phyloP scores from a whole-genome alignment of 2,329 filamentous ascomycete species.

The Curvularia verruculosa region DNA sequence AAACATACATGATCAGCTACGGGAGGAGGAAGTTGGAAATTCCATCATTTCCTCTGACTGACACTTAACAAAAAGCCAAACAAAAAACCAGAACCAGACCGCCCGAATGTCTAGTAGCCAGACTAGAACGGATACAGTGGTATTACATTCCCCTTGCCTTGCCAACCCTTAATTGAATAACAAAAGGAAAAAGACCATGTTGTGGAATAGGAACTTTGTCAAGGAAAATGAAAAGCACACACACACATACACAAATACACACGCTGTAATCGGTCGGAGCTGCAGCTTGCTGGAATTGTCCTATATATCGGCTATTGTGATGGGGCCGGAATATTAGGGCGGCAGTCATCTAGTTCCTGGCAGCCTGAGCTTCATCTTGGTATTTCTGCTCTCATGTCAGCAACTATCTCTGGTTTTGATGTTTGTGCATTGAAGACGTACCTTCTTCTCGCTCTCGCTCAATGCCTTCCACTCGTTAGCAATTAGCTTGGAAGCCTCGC shows the following conservation, averaged over 20 bases:
- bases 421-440: slow-evolving; percentile 26
- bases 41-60: slow-evolving; percentile 1
- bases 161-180: not conserved
- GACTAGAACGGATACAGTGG: slow-evolving; percentile 20
- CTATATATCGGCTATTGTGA: not conserved
- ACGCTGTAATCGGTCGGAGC: not conserved
- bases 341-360: not conserved
- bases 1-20: slow-evolving; percentile 1
- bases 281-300: not conserved
- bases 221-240: not conserved
- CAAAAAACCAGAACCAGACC: not conserved
- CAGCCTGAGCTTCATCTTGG: slow-evolving; percentile 34
- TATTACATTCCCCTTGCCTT: not conserved
- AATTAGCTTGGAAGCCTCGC: slow-evolving; percentile 53
- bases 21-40: not conserved
- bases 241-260: not conserved
- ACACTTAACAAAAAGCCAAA: not conserved
- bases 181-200: slow-evolving; percentile 13
- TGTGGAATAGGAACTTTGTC: slow-evolving; percentile 4
- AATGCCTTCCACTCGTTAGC: slow-evolving; percentile 57
- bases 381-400: slow-evolving; percentile 41
- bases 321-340: not conserved
- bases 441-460: slow-evolving; percentile 56
- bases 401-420: not conserved
- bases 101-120: slow-evolving; percentile 19